These are phyloP conservation scores for Omphalea diandra DNA, from an alignment of 441 rosid genomes.

Conservation along the genomic window DNA sequence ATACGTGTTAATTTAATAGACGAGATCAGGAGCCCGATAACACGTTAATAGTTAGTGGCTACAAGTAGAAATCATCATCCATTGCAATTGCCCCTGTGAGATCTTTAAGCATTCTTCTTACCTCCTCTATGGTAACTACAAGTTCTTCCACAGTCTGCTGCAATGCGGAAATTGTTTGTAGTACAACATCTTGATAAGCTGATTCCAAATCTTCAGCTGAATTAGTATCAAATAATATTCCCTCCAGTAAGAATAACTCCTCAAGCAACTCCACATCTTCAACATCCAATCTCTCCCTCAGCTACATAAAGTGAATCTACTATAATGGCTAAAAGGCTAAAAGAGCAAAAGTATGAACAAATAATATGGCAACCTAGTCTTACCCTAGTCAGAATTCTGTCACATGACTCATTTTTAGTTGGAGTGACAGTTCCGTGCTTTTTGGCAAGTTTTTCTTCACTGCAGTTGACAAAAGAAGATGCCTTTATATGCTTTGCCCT, in stretches of 20 bases:
- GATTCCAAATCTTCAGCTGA: constrained; percentile 47
- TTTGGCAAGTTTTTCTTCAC: constrained; percentile 41
- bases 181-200: constrained; percentile 41
- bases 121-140: too few relatives aligned
- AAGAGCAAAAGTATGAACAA: constrained; percentile 2
- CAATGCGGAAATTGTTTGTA: constrained; percentile 44
- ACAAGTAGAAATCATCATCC: too few relatives aligned
- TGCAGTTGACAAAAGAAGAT: constrained; percentile 40
- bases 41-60: neutral
- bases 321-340: constrained; percentile 14
- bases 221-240: constrained; percentile 41
- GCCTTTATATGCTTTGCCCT: constrained; percentile 92
- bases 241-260: constrained; percentile 58
- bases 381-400: constrained; percentile 55
- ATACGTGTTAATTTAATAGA: too few relatives aligned
- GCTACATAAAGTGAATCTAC: constrained; percentile 31
- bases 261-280: constrained; percentile 65
- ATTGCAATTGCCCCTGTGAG: neutral
- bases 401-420: constrained; percentile 46
- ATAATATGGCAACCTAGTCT: constrained; percentile 11
- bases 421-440: constrained; percentile 29
- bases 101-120: neutral
- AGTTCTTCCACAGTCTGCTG: constrained; percentile 57
- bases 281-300: constrained; percentile 54
- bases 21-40: neutral